A percentile compares a stretch with the other conserved stretches of the same genome.
Conservation (phyloP, 1,284 basidiomycete genomes). For the Pyrrhoderma noxium region DNA sequence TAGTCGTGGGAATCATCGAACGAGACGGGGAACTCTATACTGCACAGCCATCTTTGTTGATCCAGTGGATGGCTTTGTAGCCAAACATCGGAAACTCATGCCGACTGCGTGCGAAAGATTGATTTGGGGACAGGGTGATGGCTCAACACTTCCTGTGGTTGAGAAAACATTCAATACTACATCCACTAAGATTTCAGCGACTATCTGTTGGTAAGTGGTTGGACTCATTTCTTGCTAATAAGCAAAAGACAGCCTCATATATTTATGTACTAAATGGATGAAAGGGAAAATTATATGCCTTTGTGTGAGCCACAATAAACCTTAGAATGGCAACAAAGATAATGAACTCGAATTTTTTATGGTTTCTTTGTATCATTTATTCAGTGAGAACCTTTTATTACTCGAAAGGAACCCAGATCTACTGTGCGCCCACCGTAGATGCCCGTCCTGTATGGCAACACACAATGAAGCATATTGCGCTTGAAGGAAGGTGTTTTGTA, state of each 20-base stretch:
- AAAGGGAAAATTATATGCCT: conserved; percentile 75
- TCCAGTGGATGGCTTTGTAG: conserved; percentile 47
- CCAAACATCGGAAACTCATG: conserved; percentile 66
- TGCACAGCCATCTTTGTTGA: conserved; percentile 64
- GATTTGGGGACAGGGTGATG: conserved; percentile 62
- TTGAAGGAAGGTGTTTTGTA: conserved; percentile 74
- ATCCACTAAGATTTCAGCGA: conserved; percentile 45
- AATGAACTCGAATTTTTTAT: conserved; percentile 4
- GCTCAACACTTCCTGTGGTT: conserved; percentile 41
- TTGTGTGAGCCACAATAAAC: conserved; percentile 34
- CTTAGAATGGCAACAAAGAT: neutral
- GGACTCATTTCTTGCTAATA: neutral
- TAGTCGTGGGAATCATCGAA: conserved; percentile 67
- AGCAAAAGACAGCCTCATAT: neutral
- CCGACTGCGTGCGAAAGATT: conserved; percentile 64
- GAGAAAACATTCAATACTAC: conserved; percentile 29
- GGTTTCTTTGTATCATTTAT: neutral
- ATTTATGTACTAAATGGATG: neutral
- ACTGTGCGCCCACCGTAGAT: conserved; percentile 69
- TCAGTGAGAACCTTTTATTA: conserved; percentile 58
- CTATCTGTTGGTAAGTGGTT: conserved; percentile 56
- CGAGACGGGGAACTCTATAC: conserved; percentile 60
- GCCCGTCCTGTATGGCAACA: conserved; percentile 54
- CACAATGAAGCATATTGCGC: conserved; percentile 66
- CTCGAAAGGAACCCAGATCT: conserved; percentile 53